Base-by-base conservation (phyloP, 108 stramenopile genomes). In the Asterionellopsis glacialis region DNA sequence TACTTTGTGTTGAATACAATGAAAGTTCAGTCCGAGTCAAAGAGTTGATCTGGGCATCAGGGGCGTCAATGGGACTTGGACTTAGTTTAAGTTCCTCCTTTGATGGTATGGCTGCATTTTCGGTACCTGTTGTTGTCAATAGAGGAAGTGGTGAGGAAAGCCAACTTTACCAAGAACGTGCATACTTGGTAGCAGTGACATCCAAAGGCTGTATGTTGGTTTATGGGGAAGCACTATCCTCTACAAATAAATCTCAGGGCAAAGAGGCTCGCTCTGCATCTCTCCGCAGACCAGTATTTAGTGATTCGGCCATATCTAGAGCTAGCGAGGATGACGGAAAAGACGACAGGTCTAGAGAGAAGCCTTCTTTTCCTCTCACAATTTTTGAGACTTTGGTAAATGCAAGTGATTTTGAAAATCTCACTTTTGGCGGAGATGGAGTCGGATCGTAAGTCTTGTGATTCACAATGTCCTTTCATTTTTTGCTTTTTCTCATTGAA, bases 1-100 rank as follows among this genome's bases (percentile, higher is more conserved):
- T 86, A 0, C 61, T 91, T 15, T 70, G 72, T 58, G 39, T 89
- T 0, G 86, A 88, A 51, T 88, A 85, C 68, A 85, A 87, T 45
- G 75, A 87, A 18, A 55, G 51, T 21, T 51, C 70, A 14, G 59
- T 76, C 15, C 63, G 56, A 19, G 57, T 93, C 0, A 66, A 65
- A 56, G 83, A 88, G 66, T 24, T 88, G 21, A 6, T 42, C 11
- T 84, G 81, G 83, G 59, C 83, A 11, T 38, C 77, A 27, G 55
- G 44, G 41, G 48, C 38, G 49, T 64, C 59, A 41, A 24, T 62
- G 47, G 75, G 69, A 12, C 60, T 81, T 11, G 77, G 77, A n/a
- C 53, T 78, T 0, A 69, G 61, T 56, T 60, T 72, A 2, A 65
- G 33, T 44, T 57, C 65, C 45, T 76, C 77, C 33, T 76, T 83